A percentile compares a stretch with the other conserved stretches of the same genome.
phyloP scores from a whole-genome alignment of 805 yeast genomes.

The Candida alai region DNA sequence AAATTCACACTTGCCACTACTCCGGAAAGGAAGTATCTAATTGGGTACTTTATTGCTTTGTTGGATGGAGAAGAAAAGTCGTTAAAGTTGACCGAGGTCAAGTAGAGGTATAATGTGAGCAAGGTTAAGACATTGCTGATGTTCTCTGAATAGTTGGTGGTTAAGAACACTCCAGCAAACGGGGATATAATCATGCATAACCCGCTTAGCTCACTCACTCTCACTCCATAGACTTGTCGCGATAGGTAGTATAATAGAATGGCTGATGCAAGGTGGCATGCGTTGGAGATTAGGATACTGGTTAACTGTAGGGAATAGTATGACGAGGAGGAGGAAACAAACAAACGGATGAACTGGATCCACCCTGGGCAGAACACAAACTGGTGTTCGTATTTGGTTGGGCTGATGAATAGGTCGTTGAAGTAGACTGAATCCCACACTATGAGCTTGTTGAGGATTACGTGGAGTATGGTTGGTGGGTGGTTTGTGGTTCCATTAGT shows the following conservation, averaged over 20 bases:
- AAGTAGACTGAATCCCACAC: constrained; percentile 89
- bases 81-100: constrained; percentile 22
- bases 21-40: constrained; percentile 47
- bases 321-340: constrained; percentile 13
- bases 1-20: constrained; percentile 51
- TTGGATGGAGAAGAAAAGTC: constrained; percentile 15
- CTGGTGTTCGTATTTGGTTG: constrained; percentile 74
- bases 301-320: constrained; percentile 15
- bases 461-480: constrained; percentile 2
- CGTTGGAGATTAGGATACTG: constrained; percentile 45
- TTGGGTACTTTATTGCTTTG: constrained; percentile 18
- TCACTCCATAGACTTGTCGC: constrained; percentile 18
- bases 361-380: constrained; percentile 83
- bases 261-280: constrained; percentile 49
- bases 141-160: constrained; percentile 76
- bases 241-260: constrained; percentile 52
- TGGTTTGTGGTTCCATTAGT: constrained; percentile 11
- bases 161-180: constrained; percentile 68
- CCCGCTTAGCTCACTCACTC: constrained; percentile 26
- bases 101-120: constrained; percentile 51
- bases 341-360: constrained; percentile 47
- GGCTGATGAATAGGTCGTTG: constrained; percentile 49
- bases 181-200: constrained; percentile 60
- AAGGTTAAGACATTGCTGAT: constrained; percentile 59
- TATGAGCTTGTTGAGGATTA: constrained; percentile 48